Evolutionary conservation across 1,139 yeast genomes (phyloP).

Genomic region (Yamadazyma sp.): DNA sequence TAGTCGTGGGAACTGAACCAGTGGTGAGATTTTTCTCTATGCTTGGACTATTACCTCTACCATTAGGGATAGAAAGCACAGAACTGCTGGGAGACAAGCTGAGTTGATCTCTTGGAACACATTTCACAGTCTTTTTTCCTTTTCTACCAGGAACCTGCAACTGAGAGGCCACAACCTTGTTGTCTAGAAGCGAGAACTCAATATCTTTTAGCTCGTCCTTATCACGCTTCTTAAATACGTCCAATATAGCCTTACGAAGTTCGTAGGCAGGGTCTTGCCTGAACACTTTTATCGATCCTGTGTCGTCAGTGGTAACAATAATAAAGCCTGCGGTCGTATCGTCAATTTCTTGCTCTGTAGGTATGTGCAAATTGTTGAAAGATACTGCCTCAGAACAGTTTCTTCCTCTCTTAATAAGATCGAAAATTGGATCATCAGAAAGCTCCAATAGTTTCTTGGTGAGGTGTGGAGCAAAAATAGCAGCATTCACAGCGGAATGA

Average conservation of each 20-base stretch:
- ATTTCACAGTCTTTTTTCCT: background rate
- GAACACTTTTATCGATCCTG: slow-evolving; percentile 73
- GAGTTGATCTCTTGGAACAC: background rate
- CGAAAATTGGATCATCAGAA: slow-evolving; percentile 79
- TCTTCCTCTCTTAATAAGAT: slow-evolving; percentile 40
- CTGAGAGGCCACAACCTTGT: background rate
- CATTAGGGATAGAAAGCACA: slow-evolving; percentile 4
- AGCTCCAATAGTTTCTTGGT: slow-evolving; percentile 65
- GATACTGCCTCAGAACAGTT: slow-evolving; percentile 4
- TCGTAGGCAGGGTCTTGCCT: slow-evolving; percentile 71
- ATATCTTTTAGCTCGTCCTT: slow-evolving; percentile 6
- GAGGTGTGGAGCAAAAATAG: slow-evolving; percentile 74
- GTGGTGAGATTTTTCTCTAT: background rate
- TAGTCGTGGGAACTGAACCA: slow-evolving; percentile 4
- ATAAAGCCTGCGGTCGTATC: slow-evolving; percentile 43
- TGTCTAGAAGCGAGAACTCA: background rate
- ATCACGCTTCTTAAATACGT: slow-evolving; percentile 11
- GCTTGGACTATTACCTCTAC: slow-evolving; percentile 3
- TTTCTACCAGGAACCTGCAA: background rate
- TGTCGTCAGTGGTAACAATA: slow-evolving; percentile 74
- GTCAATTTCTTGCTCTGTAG: slow-evolving; percentile 13
- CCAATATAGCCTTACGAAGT: slow-evolving; percentile 25
- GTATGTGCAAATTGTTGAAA: slow-evolving; percentile 5
- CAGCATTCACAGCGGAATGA: slow-evolving; percentile 69
- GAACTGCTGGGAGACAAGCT: slow-evolving; percentile 11